Evolutionary conservation across 164 flowering plant species (phyloP), one percentile per base, ranked within the genome.

Genomic region (Magnolia changhungtana): DNA sequence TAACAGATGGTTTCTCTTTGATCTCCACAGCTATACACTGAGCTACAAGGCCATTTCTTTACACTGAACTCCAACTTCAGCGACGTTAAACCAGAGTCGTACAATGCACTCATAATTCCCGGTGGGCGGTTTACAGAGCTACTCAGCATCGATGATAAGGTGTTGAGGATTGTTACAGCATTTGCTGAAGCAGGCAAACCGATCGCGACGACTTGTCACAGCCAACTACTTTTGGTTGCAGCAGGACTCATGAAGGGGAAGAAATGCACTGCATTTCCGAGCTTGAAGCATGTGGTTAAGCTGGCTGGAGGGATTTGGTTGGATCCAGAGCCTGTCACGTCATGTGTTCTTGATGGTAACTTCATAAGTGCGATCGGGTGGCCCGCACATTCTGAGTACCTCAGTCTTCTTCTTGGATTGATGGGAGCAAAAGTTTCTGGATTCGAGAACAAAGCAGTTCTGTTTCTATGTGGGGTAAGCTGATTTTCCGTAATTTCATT

Each of bases 61-160:
- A 63, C 74, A 13, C 52, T 82, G 72, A 82, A 82, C 31, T 23
- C 75, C 9, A 70, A 78, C 69, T 82, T 80, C 76, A 63, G 27
- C 27, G 75, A 74, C 0, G 52, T 78, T 0, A 67, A 75, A 11
- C 77, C 74, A 2, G 79, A 80, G 29, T 67, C 71, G 16, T 82
- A 82, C 20, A 77, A 74, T 64, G 82, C 84, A 1, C 82, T 82
- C 21, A 80, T 82, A 71, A 75, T 82, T 7, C 84, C 84, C n/a
- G 84, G 84, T 20, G 84, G 84, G 27, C 76, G 84, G 67, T 82
- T 80, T 80, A 75, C 84, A 1, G 84, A 82, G 67, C 74, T 82
- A 21, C 49, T 82, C 29, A 77, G 84, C 50, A 67, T 69, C 10
- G 77, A 82, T n/a, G 64, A 77, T 23, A 67, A 77, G 76, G 82